These are phyloP conservation scores for Coniella lustricola DNA, from an alignment of 2,329 filamentous ascomycete genomes.

Conservation along the genomic window DNA sequence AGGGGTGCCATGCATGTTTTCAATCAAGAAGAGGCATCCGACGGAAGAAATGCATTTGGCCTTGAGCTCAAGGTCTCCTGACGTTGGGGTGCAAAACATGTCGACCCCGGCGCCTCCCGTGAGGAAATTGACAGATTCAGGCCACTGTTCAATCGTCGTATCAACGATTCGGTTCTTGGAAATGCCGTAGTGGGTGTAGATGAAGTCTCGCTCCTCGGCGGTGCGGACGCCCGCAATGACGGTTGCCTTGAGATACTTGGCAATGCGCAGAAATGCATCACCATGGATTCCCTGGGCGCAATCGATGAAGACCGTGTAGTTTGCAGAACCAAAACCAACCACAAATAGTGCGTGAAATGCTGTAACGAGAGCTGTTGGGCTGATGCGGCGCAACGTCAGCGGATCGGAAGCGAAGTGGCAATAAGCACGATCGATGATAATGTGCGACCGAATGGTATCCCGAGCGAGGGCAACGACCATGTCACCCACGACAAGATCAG, in stretches of 20 bases:
- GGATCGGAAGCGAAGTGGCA: constrained; percentile 23
- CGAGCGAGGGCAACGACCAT: constrained; percentile 34
- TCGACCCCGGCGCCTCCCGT: constrained; percentile 32
- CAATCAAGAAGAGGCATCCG: constrained; percentile 10
- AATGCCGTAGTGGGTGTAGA: constrained; percentile 29
- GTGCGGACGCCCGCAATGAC: constrained; percentile 35
- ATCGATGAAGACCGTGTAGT: constrained; percentile 35
- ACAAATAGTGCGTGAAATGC: constrained; percentile 36
- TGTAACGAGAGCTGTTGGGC: constrained; percentile 33
- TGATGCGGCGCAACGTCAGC: constrained; percentile 19
- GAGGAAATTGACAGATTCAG: constrained; percentile 23
- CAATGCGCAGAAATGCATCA: constrained; percentile 36
- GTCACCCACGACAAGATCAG: constrained; percentile 29
- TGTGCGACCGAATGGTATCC: constrained; percentile 29
- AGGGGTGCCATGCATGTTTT: background rate
- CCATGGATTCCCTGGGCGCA: constrained; percentile 37
- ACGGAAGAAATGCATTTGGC: constrained; percentile 26
- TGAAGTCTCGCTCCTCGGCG: constrained; percentile 28
- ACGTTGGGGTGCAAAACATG: constrained; percentile 40
- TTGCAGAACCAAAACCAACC: constrained; percentile 21
- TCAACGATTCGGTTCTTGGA: constrained; percentile 30
- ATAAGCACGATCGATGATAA: constrained; percentile 29
- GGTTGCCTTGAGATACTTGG: constrained; percentile 28
- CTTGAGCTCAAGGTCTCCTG: constrained; percentile 26
- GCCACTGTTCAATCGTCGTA: constrained; percentile 4